Evolutionary conservation across 768 basidiomycete species (phyloP), one percentile per base, ranked within the genome.

Genomic region (Hericium coralloides): DNA sequence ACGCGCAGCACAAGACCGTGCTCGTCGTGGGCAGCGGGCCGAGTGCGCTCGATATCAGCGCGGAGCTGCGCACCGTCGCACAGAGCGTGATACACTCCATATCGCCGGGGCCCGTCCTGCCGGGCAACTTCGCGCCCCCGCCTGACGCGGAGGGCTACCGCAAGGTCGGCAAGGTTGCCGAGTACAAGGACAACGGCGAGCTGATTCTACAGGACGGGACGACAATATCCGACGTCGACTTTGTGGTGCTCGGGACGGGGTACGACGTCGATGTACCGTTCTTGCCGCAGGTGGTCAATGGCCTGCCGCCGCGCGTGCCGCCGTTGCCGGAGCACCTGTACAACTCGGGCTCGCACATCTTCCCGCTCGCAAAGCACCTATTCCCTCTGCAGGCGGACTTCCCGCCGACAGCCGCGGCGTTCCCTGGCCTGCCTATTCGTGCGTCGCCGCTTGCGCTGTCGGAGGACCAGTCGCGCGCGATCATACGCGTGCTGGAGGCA

Each of bases 211-310:
- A 78, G 58, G 86, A 87, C 58, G 83, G 80, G 1, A 70, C 79
- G 1, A 63, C 66, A 12, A 84, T 87, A 64, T 61, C 69, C 36
- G 74, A 73, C 5, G 73, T 92, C 55, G 81, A 85, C 60, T 70
- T 79, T 59, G 82, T 81, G 60, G 81, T 91, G 53, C 70, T 92
- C 15, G 90, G 88, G 2, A 93, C 90, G 2, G 91, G 90, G 9
- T 93, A 85, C 66, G 71, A 84, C 53, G 69, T 79, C 48, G 70
- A 77, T 15, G 81, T 84, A 60, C 84, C 86, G 0, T 90, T 90
- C 70, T 70, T 92, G 49, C 64, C 69, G 41, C 65, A 79, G 14
- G 65, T 77, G 25, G 68, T 63, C 5, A 53, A 57, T 1, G 67
- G 63, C 0, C 50, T 77, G 15, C 78, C 80, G 12, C 76, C 80